These are phyloP conservation scores for Phytophthora chlamydospora DNA, from an alignment of 352 stramenopile genomes.

Conservation along the genomic window DNA sequence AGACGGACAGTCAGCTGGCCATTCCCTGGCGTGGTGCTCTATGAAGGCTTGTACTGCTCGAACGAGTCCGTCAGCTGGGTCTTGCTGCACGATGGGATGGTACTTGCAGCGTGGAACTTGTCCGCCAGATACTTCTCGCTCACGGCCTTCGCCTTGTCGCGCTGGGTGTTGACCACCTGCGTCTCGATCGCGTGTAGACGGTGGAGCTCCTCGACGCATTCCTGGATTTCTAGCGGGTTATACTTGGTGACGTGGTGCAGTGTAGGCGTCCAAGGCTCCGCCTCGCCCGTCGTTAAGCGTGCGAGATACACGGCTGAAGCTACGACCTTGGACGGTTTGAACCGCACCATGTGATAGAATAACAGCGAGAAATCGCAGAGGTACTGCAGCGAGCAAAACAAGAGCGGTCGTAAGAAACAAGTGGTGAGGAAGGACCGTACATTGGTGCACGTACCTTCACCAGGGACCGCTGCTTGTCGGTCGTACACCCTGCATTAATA, in stretches of 20 bases:
- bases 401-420: background rate
- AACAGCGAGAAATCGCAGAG: constrained; percentile 74
- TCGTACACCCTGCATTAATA: constrained; percentile 57
- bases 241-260: constrained; percentile 82
- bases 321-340: constrained; percentile 71
- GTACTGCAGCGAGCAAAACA: constrained; percentile 48
- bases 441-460: constrained; percentile 51
- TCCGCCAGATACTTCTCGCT: constrained; percentile 83
- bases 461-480: constrained; percentile 60
- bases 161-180: constrained; percentile 63
- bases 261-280: constrained; percentile 76
- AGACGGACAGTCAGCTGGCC: constrained; percentile 5
- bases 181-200: constrained; percentile 66
- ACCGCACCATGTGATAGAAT: constrained; percentile 79
- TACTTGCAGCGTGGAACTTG: constrained; percentile 66
- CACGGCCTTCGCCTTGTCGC: constrained; percentile 82
- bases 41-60: constrained; percentile 33
- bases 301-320: constrained; percentile 79
- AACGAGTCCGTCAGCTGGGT: constrained; percentile 60
- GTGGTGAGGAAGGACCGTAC: background rate
- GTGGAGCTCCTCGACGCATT: constrained; percentile 71
- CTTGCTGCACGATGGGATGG: constrained; percentile 52
- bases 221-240: constrained; percentile 69
- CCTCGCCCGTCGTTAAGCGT: constrained; percentile 68
- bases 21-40: constrained; percentile 13